Evolutionary conservation across 1,139 yeast species (phyloP).

Genomic region (Kodamaea sp.): DNA sequence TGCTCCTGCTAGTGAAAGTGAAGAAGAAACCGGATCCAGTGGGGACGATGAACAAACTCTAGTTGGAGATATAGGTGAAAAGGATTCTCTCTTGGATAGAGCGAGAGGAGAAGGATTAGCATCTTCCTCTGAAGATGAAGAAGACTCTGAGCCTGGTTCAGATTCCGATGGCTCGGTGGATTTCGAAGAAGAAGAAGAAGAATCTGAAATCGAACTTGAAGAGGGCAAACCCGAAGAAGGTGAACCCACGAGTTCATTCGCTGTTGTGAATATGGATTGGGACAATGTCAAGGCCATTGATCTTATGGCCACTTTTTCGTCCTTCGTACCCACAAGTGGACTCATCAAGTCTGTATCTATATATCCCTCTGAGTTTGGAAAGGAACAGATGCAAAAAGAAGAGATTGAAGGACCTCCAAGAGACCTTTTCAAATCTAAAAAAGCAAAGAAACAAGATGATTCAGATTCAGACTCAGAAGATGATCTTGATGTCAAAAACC

Average conservation of each 20-base stretch:
- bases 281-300: slow-evolving; percentile 87
- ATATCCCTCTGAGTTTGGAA: slow-evolving; percentile 94
- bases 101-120: slow-evolving; percentile 68
- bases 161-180: slow-evolving; percentile 31
- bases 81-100: slow-evolving; percentile 46
- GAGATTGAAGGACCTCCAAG: slow-evolving; percentile 91
- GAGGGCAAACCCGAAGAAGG: slow-evolving; percentile 73
- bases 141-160: slow-evolving; percentile 28
- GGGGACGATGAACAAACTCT: slow-evolving; percentile 13
- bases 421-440: slow-evolving; percentile 63
- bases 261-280: slow-evolving; percentile 97
- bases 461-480: slow-evolving; percentile 45
- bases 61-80: slow-evolving; percentile 20
- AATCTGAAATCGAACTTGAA: slow-evolving; percentile 58
- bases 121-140: slow-evolving; percentile 10
- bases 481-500: slow-evolving; percentile 47
- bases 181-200: slow-evolving; percentile 39
- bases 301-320: slow-evolving; percentile 82
- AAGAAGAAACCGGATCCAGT: slow-evolving; percentile 3
- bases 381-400: slow-evolving; percentile 87
- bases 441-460: slow-evolving; percentile 28
- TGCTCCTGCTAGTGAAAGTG: slow-evolving; percentile 7
- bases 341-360: slow-evolving; percentile 68
- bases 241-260: slow-evolving; percentile 79
- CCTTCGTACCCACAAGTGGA: slow-evolving; percentile 83